phyloP scores from a whole-genome alignment of 2,329 filamentous ascomycete species.

The Verticillium dahliae region DNA sequence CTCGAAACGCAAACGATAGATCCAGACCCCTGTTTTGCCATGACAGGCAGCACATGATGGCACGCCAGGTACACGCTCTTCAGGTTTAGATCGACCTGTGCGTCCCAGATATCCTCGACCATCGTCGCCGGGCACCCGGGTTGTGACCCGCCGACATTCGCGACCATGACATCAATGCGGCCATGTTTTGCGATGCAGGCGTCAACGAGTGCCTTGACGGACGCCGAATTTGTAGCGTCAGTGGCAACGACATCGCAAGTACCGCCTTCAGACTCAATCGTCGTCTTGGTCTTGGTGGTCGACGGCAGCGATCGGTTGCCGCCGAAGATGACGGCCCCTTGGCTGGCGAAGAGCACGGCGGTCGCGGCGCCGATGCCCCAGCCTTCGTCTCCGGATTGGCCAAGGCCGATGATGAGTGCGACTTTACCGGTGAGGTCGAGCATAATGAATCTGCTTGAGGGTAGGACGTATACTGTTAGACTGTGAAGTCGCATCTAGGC shows the following conservation, averaged over 20 bases:
- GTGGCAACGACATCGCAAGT: slow-evolving; percentile 32
- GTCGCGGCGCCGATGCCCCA: slow-evolving; percentile 47
- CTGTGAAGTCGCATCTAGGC: too few relatives aligned
- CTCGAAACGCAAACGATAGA: slow-evolving; percentile 41
- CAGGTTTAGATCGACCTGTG: slow-evolving; percentile 47
- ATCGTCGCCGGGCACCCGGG: slow-evolving; percentile 42
- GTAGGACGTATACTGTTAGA: too few relatives aligned
- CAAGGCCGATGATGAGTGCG: slow-evolving; percentile 37
- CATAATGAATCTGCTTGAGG: slow-evolving; percentile 16
- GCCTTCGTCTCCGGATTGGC: slow-evolving; percentile 32
- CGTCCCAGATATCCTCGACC: slow-evolving; percentile 41
- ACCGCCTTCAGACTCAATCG: slow-evolving; percentile 26
- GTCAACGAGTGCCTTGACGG: slow-evolving; percentile 46
- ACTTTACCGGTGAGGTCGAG: slow-evolving; percentile 34
- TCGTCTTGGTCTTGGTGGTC: slow-evolving; percentile 28
- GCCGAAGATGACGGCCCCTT: slow-evolving; percentile 43
- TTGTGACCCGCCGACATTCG: slow-evolving; percentile 54
- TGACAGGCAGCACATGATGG: slow-evolving; percentile 46
- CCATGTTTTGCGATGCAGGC: slow-evolving; percentile 44
- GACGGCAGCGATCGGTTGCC: slow-evolving; percentile 37
- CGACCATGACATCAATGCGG: slow-evolving; percentile 52
- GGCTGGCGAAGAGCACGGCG: slow-evolving; percentile 37
- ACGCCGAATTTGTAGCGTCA: slow-evolving; percentile 44
- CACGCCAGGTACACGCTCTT: slow-evolving; percentile 48
- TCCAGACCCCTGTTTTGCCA: slow-evolving; percentile 39